Base-by-base conservation (phyloP, 1,284 basidiomycete genomes). In the Ustilago loliicola region DNA sequence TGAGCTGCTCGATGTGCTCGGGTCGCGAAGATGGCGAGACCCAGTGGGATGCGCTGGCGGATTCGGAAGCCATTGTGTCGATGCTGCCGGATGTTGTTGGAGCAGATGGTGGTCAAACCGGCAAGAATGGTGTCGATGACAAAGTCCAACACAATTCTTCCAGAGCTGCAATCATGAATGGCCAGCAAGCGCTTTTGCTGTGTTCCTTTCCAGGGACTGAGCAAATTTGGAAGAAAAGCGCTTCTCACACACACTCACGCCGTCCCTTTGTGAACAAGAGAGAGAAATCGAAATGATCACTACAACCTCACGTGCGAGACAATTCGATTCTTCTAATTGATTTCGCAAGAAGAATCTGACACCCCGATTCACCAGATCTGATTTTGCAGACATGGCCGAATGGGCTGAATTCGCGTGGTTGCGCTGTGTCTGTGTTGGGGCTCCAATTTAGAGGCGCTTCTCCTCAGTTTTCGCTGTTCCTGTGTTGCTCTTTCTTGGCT, bases 1-100 rank as follows among this genome's bases (percentile, higher is more conserved):
- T 85, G 72, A 84, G 75, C 69, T 83, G 79, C 30, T 84, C 80
- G 57, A 84, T 83, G 68, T 82, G 79, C 66, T 78, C 72, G 56
- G 83, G 82, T 40, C 83, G 71, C 54, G 67, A 76, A 3, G 81
- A 62, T n/a, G 83, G 81, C 57, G 66, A 66, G 40, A 72, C 61
- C 77, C 76, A 80, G 42, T 73, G 48, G 25, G 61, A 67, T 47
- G 73, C 70, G 62, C 67, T 72, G 19, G 73, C 32, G 42, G 70
- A 51, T 51, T 72, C 73, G 51, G 67, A 63, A 55, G 71, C 61
- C 71, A 74, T 73, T 40, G 8, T 75, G 59, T 34, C 19, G 50
- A 45, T 61, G 57, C 36, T 47, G 56, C 29, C 30, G 42, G 47
- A 23, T 53, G 55, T 23, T 50, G 27, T 10, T 40, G 48, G 21